Percentiles rank a stretch among this genome's conserved stretches.
These are phyloP conservation scores for Phylloporus gajari DNA, from an alignment of 1,284 basidiomycete genomes.

Conservation along the genomic window DNA sequence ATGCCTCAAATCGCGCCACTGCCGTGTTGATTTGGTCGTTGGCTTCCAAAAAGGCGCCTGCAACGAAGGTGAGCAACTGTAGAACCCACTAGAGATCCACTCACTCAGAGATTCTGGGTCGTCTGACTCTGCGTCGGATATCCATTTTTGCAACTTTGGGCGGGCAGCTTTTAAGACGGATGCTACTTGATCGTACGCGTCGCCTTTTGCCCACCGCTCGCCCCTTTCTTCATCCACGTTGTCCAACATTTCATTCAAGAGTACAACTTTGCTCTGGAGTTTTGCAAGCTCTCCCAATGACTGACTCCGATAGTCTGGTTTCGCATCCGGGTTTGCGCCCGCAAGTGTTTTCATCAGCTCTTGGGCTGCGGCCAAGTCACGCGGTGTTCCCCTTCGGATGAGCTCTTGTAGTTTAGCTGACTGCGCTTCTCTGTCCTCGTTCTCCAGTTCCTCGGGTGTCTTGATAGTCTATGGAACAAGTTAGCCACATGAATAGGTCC, in stretches of 20 bases:
- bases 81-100: slow-evolving; percentile 31
- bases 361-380: slow-evolving; percentile 95
- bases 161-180: slow-evolving; percentile 84
- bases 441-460: slow-evolving; percentile 95
- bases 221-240: slow-evolving; percentile 80
- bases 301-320: slow-evolving; percentile 92
- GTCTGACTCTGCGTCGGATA: slow-evolving; percentile 86
- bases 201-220: slow-evolving; percentile 85
- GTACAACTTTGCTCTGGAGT: slow-evolving; percentile 91
- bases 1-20: slow-evolving; percentile 89
- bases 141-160: slow-evolving; percentile 98
- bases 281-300: slow-evolving; percentile 92
- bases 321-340: slow-evolving; percentile 94
- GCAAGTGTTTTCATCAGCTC: slow-evolving; percentile 97
- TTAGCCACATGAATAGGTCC: slow-evolving; percentile 19
- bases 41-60: slow-evolving; percentile 92
- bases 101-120: slow-evolving; percentile 89
- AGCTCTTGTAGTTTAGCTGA: slow-evolving; percentile 98
- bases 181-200: slow-evolving; percentile 97
- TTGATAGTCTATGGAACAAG: slow-evolving; percentile 76
- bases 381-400: slow-evolving; percentile 94
- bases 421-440: slow-evolving; percentile 95
- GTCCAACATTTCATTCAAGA: slow-evolving; percentile 97
- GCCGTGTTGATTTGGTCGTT: slow-evolving; percentile 99
- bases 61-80: slow-evolving; percentile 10